Conservation (phyloP, 2,329 filamentous ascomycete species). For the Colletotrichum abscissum region DNA sequence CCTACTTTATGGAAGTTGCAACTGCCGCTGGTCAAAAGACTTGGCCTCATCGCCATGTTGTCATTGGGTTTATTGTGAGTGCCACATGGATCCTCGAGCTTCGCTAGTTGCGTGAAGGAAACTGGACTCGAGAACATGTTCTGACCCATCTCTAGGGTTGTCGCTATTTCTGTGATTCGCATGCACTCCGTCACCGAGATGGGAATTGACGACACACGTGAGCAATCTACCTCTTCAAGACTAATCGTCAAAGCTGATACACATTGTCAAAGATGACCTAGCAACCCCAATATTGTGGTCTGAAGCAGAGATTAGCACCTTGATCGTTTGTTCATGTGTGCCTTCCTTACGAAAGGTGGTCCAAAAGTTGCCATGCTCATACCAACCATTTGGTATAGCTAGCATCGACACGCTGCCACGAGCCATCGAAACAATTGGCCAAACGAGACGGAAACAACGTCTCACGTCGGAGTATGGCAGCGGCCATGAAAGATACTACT, state of each 20-base stretch:
- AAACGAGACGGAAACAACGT: background rate
- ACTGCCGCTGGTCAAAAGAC: constrained; percentile 43
- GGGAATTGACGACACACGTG: constrained; percentile 39
- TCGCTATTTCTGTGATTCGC: constrained; percentile 40
- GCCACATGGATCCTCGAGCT: too few relatives aligned
- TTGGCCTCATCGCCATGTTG: constrained; percentile 43
- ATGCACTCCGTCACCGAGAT: constrained; percentile 40
- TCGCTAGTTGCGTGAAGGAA: background rate
- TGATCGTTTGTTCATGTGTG: constrained; percentile 45
- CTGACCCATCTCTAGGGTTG: constrained; percentile 31
- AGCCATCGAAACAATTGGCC: constrained; percentile 6
- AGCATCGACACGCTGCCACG: background rate
- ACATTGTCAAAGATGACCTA: constrained; percentile 38
- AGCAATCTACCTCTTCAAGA: background rate
- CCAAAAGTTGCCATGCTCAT: constrained; percentile 42
- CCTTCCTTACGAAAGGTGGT: constrained; percentile 43
- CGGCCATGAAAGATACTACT: background rate
- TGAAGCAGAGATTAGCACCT: constrained; percentile 42
- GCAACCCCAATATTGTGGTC: constrained; percentile 43
- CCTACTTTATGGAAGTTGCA: constrained; percentile 49
- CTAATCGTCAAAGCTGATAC: background rate
- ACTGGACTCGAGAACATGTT: background rate
- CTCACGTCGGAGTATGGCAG: background rate
- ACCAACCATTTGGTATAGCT: constrained; percentile 41
- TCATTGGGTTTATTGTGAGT: constrained; percentile 42